Evolutionary conservation across 495 filamentous ascomycete species (phyloP), one percentile per base, ranked within the genome.

Genomic region (Talaromyces liani): DNA sequence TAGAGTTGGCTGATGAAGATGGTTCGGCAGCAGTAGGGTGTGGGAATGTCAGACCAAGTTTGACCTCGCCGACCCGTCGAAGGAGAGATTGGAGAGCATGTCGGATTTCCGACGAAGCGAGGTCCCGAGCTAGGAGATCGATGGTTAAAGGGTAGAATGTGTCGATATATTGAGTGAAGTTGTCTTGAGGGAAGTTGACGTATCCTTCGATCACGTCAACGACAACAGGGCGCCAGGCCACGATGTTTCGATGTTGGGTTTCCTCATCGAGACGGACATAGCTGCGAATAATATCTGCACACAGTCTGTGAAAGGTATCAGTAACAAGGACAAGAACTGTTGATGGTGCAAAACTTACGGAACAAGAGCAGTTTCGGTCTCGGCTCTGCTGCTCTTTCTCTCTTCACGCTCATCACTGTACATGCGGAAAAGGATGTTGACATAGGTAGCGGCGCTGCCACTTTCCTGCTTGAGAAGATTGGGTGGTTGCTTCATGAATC

Each of bases 401-500:
- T 97, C 94, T 16, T 88, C 87, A 25, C 85, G 81, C 58, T 89
- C 88, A 70, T 99, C 94, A 60, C 89, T 90, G 74, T 96, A 98
- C 94, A 99, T 99, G 25, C 95, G 84, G 71, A 98, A 87, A 22
- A 99, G 75, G 60, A 99, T 99, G 62, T 86, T 87, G 27, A 98
- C 90, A 68, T 98, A 99, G 1, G 95, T 97, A 0, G 90, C 88
- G 10, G 94, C 94, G 69, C 88, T 90, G 51, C 94, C 93, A 63
- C 85, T 90, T 74, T 99, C 94, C 73, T 99, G 94, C 77, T 99
- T 99, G 27, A 99, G 83, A n/a, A 99, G 76, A 70, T 99, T 99
- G 4, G 94, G 94, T 34, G 95, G 95, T 71, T 97, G 93, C 76
- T 96, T 97, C 94, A 99, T 99, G 83, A 98, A 99, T 6, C 94